These are phyloP conservation scores for Batrachochytrium dendrobatidis DNA, from an alignment of 371 early-diverging fungal genomes.

Conservation along the genomic window DNA sequence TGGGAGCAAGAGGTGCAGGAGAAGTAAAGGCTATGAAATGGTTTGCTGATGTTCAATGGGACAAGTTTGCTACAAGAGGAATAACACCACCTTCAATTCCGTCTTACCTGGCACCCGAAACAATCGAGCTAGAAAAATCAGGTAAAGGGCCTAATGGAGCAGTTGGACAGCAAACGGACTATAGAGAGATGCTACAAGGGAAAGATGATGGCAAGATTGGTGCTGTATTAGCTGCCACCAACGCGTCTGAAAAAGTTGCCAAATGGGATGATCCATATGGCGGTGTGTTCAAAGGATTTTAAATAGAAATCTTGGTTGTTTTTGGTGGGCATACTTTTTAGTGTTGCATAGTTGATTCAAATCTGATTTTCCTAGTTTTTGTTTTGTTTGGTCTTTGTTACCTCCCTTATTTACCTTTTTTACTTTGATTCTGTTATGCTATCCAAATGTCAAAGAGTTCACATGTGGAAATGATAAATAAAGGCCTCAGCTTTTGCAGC, in stretches of 20 bases:
- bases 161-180: constrained; percentile 19
- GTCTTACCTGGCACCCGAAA: constrained; percentile 33
- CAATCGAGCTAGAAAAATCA: constrained; percentile 32
- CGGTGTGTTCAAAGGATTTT: not conserved
- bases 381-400: too few relatives aligned
- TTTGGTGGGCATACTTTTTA: too few relatives aligned
- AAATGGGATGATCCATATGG: not conserved
- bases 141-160: too few relatives aligned
- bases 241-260: not conserved
- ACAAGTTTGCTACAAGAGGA: constrained; percentile 49
- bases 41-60: constrained; percentile 68
- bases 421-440: too few relatives aligned
- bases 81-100: constrained; percentile 67
- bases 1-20: constrained; percentile 48
- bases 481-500: too few relatives aligned
- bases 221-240: not conserved
- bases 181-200: not conserved
- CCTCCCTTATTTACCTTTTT: too few relatives aligned
- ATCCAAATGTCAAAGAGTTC: too few relatives aligned
- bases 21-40: constrained; percentile 69
- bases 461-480: too few relatives aligned
- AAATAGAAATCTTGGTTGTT: not conserved
- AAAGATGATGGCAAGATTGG: not conserved
- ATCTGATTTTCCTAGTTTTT: too few relatives aligned
- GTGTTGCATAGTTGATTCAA: too few relatives aligned